Base-by-base conservation (phyloP, 2,329 filamentous ascomycete species). In the Penicillium sp. region DNA sequence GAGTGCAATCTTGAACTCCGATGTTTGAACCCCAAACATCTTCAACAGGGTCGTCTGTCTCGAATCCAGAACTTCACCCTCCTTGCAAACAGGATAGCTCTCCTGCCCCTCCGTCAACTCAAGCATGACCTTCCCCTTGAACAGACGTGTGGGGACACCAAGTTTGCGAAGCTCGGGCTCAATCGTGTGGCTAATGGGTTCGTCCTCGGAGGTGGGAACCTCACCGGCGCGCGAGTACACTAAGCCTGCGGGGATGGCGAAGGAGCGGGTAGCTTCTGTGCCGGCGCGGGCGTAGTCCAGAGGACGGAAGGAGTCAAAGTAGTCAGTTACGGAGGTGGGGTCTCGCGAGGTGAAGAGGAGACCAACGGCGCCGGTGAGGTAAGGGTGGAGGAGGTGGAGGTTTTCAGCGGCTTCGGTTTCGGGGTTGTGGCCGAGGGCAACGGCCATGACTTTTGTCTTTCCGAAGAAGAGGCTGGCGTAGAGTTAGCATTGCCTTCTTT, bases 381-480 rank as follows among this genome's bases (percentile, higher is more conserved):
- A 86, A 50, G 83, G 82, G 21, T 86, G 81, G 62, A 97, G 87
- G 66, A 82, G 80, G 75, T 91, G 84, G 72, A 95, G 87, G 75
- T 92, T 91, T 49, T 91, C 87, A 69, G 92, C 91, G 79, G 91
- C 86, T 80, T 93, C 92, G 72, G 92, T 90, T 73, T 91, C 90
- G 69, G 88, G 85, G 58, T 84, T 89, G 67, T 86, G 86, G 75
- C 95, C 95, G 29, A 99, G 90, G 61, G 95, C 93, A 81, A 95
- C 94, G 71, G 91, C 89, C 93, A 98, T 98, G 78, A 99, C 93
- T 82, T 98, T 98, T 63, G 94, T 98, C 84, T 98, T 99, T 82
- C 94, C 95, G 81, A 97, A 98, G 88, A 98, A 98, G 77, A 99
- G 84, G 71, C 93, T 95, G 71, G 3, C 8, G n/a, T 46, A n/a